phyloP scores from a whole-genome alignment of 805 yeast genomes.

The Candida vartiovaarae region DNA sequence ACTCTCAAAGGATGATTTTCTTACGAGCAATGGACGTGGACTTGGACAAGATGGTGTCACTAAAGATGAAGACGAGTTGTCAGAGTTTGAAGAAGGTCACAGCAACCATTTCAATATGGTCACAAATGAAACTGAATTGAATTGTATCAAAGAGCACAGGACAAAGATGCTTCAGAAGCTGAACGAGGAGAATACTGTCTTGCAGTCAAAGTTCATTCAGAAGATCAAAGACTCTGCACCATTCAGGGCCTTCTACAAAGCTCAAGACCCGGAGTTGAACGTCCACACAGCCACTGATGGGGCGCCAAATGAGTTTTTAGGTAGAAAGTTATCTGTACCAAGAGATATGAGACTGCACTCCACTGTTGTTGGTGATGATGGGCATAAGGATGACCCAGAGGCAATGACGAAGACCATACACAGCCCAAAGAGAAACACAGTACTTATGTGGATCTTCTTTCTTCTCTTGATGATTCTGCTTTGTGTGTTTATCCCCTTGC shows the following conservation, averaged over 20 bases:
- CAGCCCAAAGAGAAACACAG: constrained; percentile 2
- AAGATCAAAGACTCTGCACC: constrained; percentile 1
- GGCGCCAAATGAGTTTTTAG: neutral
- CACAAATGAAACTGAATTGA: constrained; percentile 11
- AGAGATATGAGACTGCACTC: no score
- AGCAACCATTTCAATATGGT: constrained; percentile 1
- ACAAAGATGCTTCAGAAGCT: constrained; percentile 2
- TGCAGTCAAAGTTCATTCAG: neutral
- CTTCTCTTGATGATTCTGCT: constrained; percentile 11
- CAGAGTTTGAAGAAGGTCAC: neutral
- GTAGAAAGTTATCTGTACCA: constrained; percentile 1
- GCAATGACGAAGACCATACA: neutral
- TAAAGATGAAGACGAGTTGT: neutral
- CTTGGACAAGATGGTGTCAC: no score
- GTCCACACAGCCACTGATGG: neutral
- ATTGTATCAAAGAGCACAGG: constrained; percentile 4
- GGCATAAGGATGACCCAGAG: neutral
- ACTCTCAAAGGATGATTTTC: no score
- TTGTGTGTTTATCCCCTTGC: constrained; percentile 15
- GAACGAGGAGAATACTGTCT: neutral
- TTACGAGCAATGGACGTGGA: no score
- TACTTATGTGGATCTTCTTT: constrained; percentile 17
- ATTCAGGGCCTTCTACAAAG: constrained; percentile 12
- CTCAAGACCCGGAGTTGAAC: constrained; percentile 12
- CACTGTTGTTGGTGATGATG: neutral